Conservation (phyloP, 352 stramenopile species). For the Pythium guiyangense region DNA sequence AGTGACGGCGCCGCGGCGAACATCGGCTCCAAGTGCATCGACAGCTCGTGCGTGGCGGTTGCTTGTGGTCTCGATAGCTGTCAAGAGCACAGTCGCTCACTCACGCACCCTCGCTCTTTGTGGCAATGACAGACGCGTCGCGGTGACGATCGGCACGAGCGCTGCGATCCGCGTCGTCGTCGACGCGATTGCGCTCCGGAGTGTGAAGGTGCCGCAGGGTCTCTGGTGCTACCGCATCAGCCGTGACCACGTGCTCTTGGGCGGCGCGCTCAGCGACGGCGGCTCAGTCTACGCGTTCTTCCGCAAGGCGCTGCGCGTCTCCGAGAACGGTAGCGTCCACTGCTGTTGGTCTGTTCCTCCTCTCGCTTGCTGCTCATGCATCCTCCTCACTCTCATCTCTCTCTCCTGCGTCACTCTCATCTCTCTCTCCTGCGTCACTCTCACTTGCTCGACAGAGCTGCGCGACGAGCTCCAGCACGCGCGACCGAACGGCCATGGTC, state of each 20-base stretch:
- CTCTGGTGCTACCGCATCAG: constrained; percentile 95
- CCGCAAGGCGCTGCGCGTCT: constrained; percentile 60
- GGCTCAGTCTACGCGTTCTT: constrained; percentile 94
- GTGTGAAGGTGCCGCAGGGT: constrained; percentile 76
- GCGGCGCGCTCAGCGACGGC: constrained; percentile 95
- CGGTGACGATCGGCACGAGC: constrained; percentile 93
- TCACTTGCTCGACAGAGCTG: constrained; percentile 21
- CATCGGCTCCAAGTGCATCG: constrained; percentile 91
- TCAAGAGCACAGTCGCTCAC: no score
- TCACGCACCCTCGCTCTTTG: background rate
- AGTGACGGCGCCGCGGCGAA: constrained; percentile 93
- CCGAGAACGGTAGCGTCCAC: constrained; percentile 26
- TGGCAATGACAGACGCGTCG: constrained; percentile 60
- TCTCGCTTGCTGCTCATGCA: background rate
- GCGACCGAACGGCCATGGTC: constrained; percentile 47
- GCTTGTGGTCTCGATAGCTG: background rate
- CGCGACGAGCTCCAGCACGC: constrained; percentile 29
- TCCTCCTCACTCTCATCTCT: background rate
- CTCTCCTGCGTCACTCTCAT: no score
- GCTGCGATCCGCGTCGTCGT: constrained; percentile 91
- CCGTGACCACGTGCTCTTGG: constrained; percentile 83
- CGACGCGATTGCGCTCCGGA: constrained; percentile 31
- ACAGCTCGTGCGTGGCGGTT: constrained; percentile 43
- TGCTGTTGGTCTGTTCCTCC: no score
- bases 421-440: no score